phyloP scores from a whole-genome alignment of 768 basidiomycete species.

The Dacryopinax primogenitus region DNA sequence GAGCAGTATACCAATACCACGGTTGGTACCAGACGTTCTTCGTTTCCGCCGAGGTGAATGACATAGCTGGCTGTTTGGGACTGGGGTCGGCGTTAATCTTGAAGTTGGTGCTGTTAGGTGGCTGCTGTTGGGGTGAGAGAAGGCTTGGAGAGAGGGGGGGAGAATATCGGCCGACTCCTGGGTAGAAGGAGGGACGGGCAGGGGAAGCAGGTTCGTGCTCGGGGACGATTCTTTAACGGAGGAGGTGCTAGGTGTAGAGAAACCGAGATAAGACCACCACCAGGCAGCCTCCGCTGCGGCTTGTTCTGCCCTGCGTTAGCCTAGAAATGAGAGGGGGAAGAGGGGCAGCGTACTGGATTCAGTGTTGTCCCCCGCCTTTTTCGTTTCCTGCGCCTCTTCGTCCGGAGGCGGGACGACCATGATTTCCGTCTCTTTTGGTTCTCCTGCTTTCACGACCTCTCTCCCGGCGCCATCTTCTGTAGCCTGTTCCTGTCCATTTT shows the following conservation, averaged over 20 bases:
- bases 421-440: neutral
- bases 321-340: no score
- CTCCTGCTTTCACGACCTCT: no score
- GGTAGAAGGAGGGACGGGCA: neutral
- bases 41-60: neutral
- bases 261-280: constrained; percentile 8
- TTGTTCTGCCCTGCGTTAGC: constrained; percentile 7
- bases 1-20: constrained; percentile 3
- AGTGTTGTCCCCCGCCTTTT: neutral
- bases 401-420: neutral
- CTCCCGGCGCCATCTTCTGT: no score
- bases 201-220: neutral
- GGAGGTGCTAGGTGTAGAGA: neutral
- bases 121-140: neutral
- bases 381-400: neutral
- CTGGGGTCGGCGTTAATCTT: neutral
- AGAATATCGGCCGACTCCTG: neutral
- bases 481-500: no score
- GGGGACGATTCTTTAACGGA: neutral
- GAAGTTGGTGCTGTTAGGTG: neutral
- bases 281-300: constrained; percentile 1
- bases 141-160: neutral
- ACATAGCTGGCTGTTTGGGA: neutral
- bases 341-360: neutral
- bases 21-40: neutral